Evolutionary conservation across 768 basidiomycete species (phyloP).

Genomic region (Russula sp.): DNA sequence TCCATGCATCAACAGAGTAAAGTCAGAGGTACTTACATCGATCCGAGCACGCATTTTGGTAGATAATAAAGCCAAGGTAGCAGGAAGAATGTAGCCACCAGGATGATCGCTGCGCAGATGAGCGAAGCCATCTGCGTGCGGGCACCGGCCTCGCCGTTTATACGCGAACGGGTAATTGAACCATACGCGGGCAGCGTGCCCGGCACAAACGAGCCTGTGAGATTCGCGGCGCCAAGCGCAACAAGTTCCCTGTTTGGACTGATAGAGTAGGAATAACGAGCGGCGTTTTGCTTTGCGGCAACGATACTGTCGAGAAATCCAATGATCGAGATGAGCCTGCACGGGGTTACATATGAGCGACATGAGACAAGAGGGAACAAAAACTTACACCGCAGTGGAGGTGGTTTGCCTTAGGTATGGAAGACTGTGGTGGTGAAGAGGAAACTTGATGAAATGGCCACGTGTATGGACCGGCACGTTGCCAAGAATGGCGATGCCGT

Average conservation of each 20-base stretch:
- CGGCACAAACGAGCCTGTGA: slow-evolving; percentile 72
- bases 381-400: slow-evolving; percentile 66
- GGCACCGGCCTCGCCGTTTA: slow-evolving; percentile 86
- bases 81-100: slow-evolving; percentile 86
- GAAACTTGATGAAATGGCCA: slow-evolving; percentile 63
- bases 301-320: slow-evolving; percentile 95
- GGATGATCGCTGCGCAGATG: slow-evolving; percentile 63
- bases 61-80: slow-evolving; percentile 81
- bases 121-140: slow-evolving; percentile 87
- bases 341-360: neutral
- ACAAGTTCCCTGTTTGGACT: slow-evolving; percentile 94
- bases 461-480: slow-evolving; percentile 60
- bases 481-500: slow-evolving; percentile 83
- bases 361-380: neutral
- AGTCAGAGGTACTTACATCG: slow-evolving; percentile 52
- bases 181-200: slow-evolving; percentile 92
- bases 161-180: slow-evolving; percentile 85
- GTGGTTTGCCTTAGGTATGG: slow-evolving; percentile 74
- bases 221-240: slow-evolving; percentile 81
- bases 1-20: slow-evolving; percentile 1
- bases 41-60: slow-evolving; percentile 86
- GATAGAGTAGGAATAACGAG: slow-evolving; percentile 81
- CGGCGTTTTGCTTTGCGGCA: slow-evolving; percentile 88
- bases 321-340: slow-evolving; percentile 68
- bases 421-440: slow-evolving; percentile 53